Percentiles rank a stretch among this genome's conserved stretches.
Evolutionary conservation across 306 rosid species (phyloP).

Genomic region (Casuarina cunninghamiana): DNA sequence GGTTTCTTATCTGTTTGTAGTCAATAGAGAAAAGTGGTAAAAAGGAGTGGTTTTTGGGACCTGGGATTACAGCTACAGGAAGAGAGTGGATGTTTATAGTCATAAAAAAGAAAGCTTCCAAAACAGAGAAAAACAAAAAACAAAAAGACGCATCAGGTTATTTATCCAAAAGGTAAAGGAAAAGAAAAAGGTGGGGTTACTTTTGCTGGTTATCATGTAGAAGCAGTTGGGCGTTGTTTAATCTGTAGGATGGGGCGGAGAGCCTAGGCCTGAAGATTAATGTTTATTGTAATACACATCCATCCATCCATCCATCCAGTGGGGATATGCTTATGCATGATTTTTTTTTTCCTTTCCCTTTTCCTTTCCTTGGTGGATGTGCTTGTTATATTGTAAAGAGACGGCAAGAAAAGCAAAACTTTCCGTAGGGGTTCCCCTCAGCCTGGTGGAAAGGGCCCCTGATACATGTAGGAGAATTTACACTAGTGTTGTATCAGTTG

Average conservation of each 20-base stretch:
- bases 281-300: not conserved
- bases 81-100: not conserved
- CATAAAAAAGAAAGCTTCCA: not conserved
- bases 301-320: not conserved
- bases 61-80: slow-evolving; percentile 24
- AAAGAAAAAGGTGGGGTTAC: not conserved
- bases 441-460: not conserved
- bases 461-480: not conserved
- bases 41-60: slow-evolving; percentile 5
- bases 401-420: not conserved
- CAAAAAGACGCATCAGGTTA: not conserved
- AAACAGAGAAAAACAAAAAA: not conserved
- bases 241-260: slow-evolving; percentile 14
- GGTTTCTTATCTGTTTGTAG: slow-evolving; percentile 18
- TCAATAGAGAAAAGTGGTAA: not conserved
- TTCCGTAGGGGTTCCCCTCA: not conserved
- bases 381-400: not conserved
- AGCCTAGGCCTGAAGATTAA: slow-evolving; percentile 6
- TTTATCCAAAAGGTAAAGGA: not conserved
- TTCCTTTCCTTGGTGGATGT: not conserved
- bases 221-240: slow-evolving; percentile 6
- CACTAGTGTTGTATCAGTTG: not conserved
- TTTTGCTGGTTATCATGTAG: slow-evolving; percentile 7
- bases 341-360: no score
- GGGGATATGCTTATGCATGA: no score